Conservation (phyloP, 2,329 filamentous ascomycete genomes). For the Berkeleyomyces basicola region DNA sequence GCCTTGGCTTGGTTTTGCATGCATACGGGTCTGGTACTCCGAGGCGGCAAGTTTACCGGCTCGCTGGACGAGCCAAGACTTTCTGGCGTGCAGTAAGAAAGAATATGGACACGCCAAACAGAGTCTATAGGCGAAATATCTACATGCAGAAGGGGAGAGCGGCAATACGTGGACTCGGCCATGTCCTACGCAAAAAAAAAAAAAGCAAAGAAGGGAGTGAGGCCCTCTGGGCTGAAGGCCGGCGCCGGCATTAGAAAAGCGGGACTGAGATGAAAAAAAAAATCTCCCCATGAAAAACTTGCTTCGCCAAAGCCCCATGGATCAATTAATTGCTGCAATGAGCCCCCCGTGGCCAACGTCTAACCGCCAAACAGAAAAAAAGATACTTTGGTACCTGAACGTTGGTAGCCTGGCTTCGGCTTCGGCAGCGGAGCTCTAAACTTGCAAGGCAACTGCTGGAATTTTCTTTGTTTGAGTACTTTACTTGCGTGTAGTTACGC, state of each 20-base stretch:
- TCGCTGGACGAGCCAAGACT: neutral
- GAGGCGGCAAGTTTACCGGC: neutral
- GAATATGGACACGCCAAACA: too few species aligned
- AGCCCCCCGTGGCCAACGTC: neutral
- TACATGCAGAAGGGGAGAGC: neutral
- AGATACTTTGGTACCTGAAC: neutral
- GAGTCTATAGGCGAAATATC: neutral
- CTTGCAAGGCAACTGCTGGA: neutral
- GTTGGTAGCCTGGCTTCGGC: neutral
- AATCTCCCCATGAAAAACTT: neutral
- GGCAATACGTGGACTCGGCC: neutral
- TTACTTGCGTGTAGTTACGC: too few species aligned
- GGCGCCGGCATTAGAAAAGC: neutral
- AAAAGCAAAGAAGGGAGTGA: neutral
- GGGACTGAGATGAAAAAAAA: neutral
- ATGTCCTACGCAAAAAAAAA: neutral
- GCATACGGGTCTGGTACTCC: neutral
- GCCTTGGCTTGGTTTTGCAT: neutral
- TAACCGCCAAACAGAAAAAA: neutral
- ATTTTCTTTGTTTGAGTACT: neutral
- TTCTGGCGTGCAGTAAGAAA: neutral
- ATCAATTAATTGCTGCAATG: neutral
- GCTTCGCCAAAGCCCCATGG: neutral
- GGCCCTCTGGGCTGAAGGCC: neutral
- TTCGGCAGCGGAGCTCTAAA: neutral